Evolutionary conservation across 441 rosid species (phyloP), one percentile per base, ranked within the genome.

Genomic region (Biscutella laevigata): DNA sequence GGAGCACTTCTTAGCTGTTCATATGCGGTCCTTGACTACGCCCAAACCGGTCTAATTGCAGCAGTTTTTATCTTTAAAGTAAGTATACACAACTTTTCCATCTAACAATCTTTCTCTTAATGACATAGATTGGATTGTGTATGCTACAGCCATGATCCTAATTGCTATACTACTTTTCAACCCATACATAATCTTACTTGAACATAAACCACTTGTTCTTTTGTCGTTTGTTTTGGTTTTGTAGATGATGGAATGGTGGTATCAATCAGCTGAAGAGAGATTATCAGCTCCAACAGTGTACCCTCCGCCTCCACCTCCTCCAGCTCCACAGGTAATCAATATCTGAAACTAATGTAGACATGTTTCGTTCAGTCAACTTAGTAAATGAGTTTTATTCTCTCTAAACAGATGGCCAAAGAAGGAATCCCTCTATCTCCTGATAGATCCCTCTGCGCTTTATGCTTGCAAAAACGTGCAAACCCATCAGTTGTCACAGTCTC

Each of bases 241-340:
- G 6, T 13, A 92, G 99, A 92, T 92, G 97, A 92, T 92, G 99
- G 99, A 92, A 52, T 92, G 99, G 99, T 92, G 99, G 99, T 92
- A 88, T 65, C 97, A 92, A 66, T 92, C 99, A 52, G 99, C 97
- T 21, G 99, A 92, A 71, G 97, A 88, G 68, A 86, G 95, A 81
- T 88, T 92, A 84, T 82, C 95, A 43, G 99, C 97, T 59, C 94
- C 97, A 56, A 86, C 97, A 2, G 99, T 88, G 53, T 92, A 92
- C 57, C 97, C 97, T 2, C 92, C 97, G 1, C 99, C 99, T 0
- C 97, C 99, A 4, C 99, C 99, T 0, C 99, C 99, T 16, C 99
- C 97, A 42, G 78, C 90, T 15, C 94, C 97, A 29, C 81, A 74
- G 95, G 98, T 92, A 73, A 70, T 53, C 37, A 50, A 33, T 34